Evolutionary conservation across 2,329 filamentous ascomycete genomes (phyloP).

Genomic region (Aspergillus udagawae): DNA sequence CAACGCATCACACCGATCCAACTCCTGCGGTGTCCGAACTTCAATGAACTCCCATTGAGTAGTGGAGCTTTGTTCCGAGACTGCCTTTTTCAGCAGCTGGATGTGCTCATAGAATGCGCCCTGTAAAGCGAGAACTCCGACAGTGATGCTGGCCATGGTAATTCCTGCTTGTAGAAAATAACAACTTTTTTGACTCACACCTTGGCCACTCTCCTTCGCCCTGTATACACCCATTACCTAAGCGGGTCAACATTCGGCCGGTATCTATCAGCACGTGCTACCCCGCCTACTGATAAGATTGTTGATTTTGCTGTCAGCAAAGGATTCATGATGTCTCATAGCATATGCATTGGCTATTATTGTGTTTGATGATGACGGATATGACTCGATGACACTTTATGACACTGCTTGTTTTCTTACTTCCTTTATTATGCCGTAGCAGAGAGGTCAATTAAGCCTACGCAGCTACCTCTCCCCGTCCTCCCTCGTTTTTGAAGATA

Average conservation of each 20-base stretch:
- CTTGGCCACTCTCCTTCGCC: neutral
- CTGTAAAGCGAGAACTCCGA: slow-evolving; percentile 73
- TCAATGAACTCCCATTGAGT: slow-evolving; percentile 63
- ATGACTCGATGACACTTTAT: neutral
- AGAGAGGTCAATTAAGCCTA: neutral
- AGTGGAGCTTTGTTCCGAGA: slow-evolving; percentile 26
- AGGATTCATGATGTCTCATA: neutral
- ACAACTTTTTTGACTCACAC: slow-evolving; percentile 12
- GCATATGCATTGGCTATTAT: neutral
- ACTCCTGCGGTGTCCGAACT: slow-evolving; percentile 70
- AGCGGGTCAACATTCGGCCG: slow-evolving; percentile 10
- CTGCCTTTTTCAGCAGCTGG: slow-evolving; percentile 67
- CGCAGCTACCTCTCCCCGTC: neutral
- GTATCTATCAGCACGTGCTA: slow-evolving; percentile 19
- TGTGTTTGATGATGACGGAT: neutral
- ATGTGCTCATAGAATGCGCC: slow-evolving; percentile 91
- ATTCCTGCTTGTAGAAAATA: slow-evolving; percentile 3
- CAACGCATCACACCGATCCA: slow-evolving; percentile 72
- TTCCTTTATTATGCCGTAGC: neutral
- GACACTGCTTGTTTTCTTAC: neutral
- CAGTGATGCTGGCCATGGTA: slow-evolving; percentile 41
- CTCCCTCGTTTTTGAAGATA: neutral
- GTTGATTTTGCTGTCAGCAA: neutral
- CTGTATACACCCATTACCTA: slow-evolving; percentile 5
- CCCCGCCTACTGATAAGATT: slow-evolving; percentile 9